Conservation (phyloP, 179 eudicot genomes). For the Silene noctiflora region DNA sequence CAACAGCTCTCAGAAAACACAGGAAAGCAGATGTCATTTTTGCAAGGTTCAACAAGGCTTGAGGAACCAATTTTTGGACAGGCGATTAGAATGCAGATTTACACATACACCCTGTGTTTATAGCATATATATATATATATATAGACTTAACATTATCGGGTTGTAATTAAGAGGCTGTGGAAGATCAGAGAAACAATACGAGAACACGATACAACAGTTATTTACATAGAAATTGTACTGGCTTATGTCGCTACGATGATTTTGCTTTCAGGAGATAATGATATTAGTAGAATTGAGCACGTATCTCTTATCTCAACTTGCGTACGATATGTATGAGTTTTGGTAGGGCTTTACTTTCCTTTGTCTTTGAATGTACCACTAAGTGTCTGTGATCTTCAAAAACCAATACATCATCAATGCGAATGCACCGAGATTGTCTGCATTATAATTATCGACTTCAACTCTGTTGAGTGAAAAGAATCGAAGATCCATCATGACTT, state of each 20-base stretch:
- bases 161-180: background rate
- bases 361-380: conserved; percentile 68
- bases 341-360: conserved; percentile 51
- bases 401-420: conserved; percentile 63
- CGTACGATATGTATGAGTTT: conserved; percentile 33
- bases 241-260: background rate
- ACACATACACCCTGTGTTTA: background rate
- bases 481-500: too few species aligned
- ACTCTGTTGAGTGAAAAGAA: conserved; percentile 54
- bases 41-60: background rate
- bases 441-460: conserved; percentile 38
- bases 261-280: background rate
- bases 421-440: conserved; percentile 35
- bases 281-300: background rate
- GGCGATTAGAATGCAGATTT: background rate
- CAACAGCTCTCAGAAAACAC: background rate
- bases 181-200: background rate
- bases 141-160: background rate
- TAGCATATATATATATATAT: background rate
- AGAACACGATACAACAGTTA: background rate
- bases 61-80: background rate
- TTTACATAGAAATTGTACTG: background rate
- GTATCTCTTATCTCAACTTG: background rate
- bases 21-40: background rate
- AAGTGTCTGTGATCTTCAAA: conserved; percentile 76